Evolutionary conservation across 2,329 filamentous ascomycete genomes (phyloP), one percentile per base, ranked within the genome.

Genomic region (Fusarium sp.): DNA sequence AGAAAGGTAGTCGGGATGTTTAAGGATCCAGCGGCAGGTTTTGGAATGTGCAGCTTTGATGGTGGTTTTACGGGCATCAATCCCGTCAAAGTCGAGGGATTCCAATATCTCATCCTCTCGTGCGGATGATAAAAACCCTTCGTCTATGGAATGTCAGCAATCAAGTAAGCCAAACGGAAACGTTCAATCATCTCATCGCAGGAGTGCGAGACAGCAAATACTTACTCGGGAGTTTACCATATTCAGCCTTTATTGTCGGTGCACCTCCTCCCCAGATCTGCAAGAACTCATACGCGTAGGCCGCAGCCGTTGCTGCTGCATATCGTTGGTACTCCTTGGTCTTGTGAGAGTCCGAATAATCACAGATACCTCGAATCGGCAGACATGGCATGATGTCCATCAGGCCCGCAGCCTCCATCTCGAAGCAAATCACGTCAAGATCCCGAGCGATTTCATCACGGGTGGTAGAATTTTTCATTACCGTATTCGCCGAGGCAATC

Each of bases 341-440:
- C 14, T 60, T 60, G 4, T 60, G 56, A 0, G 56, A 33, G 9
- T 60, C 56, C 0, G 56, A 57, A 80, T 81, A 82, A 46, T 81
- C 78, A 22, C 76, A 82, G 0, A 82, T 79, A 0, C 79, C 80
- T 19, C 79, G 74, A n/a, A 83, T 77, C 0, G 78, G 71, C 0
- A 82, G 55, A 32, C 76, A 81, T 0, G 77, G 75, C 2, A 79
- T 70, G 0, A 71, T 46, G 17, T 71, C 67, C 67, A 73, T 70
- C 0, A 76, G 11, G 0, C 77, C 76, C 0, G 76, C 75, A 2
- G 73, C 73, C n/a, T 77, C 75, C 75, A 75, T 78, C 22, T 79
- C 74, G 10, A 78, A 68, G 4, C 76, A 78, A 0, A 75, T 49
- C 0, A 72, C 50, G 0, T 61, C 63, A 0, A 65, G 51, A 2